These are phyloP conservation scores for Cordyceps farinosa DNA, from an alignment of 2,329 filamentous ascomycete genomes.

Conservation along the genomic window DNA sequence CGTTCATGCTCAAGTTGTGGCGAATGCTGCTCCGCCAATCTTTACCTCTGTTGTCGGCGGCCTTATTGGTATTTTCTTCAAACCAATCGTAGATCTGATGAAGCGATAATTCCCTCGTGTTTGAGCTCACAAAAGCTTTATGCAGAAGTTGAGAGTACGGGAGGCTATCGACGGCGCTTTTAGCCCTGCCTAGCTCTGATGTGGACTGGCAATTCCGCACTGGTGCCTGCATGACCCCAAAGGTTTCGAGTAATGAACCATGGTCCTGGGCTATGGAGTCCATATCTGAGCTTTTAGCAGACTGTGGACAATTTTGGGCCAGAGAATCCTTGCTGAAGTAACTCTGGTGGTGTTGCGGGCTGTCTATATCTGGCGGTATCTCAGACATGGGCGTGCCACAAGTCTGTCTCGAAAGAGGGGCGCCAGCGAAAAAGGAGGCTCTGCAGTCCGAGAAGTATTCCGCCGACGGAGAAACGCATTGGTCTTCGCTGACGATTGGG, in stretches of 20 bases:
- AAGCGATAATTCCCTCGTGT: constrained; percentile 68
- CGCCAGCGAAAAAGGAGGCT: neutral
- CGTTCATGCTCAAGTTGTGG: constrained; percentile 95
- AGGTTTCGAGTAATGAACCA: neutral
- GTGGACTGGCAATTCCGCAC: neutral
- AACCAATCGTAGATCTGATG: constrained; percentile 94
- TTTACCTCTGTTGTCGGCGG: constrained; percentile 57
- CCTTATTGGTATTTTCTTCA: constrained; percentile 72
- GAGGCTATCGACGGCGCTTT: neutral
- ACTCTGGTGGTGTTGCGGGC: neutral
- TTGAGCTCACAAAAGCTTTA: constrained; percentile 65
- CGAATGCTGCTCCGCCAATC: constrained; percentile 96
- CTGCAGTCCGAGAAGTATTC: neutral
- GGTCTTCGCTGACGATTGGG: neutral
- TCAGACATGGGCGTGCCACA: neutral
- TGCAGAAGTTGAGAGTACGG: constrained; percentile 84
- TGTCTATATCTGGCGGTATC: neutral
- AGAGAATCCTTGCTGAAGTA: neutral
- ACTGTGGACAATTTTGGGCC: neutral
- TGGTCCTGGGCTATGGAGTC: neutral
- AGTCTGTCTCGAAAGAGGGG: constrained; percentile 1
- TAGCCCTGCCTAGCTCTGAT: neutral
- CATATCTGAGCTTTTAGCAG: neutral
- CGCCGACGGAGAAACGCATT: neutral
- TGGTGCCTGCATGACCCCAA: neutral